phyloP scores from a whole-genome alignment of 306 rosid genomes.

The Malus fusca region DNA sequence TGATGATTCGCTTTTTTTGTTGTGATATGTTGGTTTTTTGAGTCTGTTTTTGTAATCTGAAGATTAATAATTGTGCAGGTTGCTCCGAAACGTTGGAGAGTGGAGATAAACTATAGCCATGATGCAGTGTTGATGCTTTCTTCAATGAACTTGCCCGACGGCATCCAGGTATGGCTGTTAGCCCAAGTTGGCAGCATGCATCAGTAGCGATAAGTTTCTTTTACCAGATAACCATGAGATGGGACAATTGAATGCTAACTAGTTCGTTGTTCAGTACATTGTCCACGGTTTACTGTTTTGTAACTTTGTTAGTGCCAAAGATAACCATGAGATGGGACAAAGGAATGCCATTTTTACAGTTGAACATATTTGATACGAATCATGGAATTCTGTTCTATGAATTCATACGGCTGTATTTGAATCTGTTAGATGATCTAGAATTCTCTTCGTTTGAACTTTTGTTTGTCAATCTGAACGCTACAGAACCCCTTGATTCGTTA shows the following conservation, averaged over 20 bases:
- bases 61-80: constrained; percentile 36
- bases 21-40: neutral
- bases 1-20: neutral
- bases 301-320: neutral
- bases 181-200: neutral
- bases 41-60: neutral
- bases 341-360: neutral
- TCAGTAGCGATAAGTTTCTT: neutral
- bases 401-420: neutral
- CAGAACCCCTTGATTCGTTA: neutral
- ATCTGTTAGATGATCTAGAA: neutral
- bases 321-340: neutral
- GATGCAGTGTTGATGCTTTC: constrained; percentile 89
- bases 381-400: neutral
- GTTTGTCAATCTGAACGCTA: neutral
- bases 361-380: neutral
- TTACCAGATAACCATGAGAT: neutral
- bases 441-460: neutral
- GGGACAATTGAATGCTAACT: neutral
- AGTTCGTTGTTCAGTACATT: neutral
- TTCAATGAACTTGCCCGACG: constrained; percentile 89
- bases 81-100: constrained; percentile 83
- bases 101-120: constrained; percentile 80
- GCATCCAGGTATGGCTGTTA: constrained; percentile 63
- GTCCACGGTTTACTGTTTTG: neutral